A percentile compares a stretch with the other conserved stretches of the same genome.
phyloP scores from a whole-genome alignment of 2,329 filamentous ascomycete species.

The Penicillium italicum region DNA sequence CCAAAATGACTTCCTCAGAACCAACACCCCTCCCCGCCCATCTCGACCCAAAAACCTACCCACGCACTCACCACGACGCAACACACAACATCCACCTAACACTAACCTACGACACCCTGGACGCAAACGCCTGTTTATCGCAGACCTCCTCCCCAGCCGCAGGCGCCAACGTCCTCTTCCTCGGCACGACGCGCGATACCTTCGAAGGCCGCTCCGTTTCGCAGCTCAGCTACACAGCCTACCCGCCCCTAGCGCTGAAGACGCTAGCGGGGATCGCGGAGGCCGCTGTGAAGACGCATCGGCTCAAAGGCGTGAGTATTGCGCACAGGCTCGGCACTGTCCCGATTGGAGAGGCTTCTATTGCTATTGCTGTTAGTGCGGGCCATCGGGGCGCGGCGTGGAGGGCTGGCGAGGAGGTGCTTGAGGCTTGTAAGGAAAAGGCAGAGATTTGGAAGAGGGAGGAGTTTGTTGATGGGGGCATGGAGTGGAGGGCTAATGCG shows the following conservation, averaged over 20 bases:
- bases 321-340: slow-evolving; percentile 81
- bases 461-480: slow-evolving; percentile 70
- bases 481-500: slow-evolving; percentile 81
- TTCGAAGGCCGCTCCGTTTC: slow-evolving; percentile 42
- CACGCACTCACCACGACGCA: slow-evolving; percentile 32
- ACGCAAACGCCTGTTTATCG: slow-evolving; percentile 33
- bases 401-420: slow-evolving; percentile 80
- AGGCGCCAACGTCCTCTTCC: slow-evolving; percentile 47
- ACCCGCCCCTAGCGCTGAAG: slow-evolving; percentile 42
- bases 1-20: slow-evolving; percentile 13
- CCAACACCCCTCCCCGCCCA: slow-evolving; percentile 24
- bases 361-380: slow-evolving; percentile 80
- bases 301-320: slow-evolving; percentile 70
- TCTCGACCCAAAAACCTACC: slow-evolving; percentile 42
- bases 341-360: slow-evolving; percentile 87
- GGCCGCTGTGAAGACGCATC: slow-evolving; percentile 54
- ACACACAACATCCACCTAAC: slow-evolving; percentile 40
- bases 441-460: slow-evolving; percentile 97
- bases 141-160: slow-evolving; percentile 42
- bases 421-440: slow-evolving; percentile 78
- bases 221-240: slow-evolving; percentile 45
- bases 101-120: slow-evolving; percentile 42
- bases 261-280: slow-evolving; percentile 39
- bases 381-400: slow-evolving; percentile 82
- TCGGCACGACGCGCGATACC: slow-evolving; percentile 46